Evolutionary conservation across 495 filamentous ascomycete genomes (phyloP), one percentile per base, ranked within the genome.

Genomic region (Tuber brumale): DNA sequence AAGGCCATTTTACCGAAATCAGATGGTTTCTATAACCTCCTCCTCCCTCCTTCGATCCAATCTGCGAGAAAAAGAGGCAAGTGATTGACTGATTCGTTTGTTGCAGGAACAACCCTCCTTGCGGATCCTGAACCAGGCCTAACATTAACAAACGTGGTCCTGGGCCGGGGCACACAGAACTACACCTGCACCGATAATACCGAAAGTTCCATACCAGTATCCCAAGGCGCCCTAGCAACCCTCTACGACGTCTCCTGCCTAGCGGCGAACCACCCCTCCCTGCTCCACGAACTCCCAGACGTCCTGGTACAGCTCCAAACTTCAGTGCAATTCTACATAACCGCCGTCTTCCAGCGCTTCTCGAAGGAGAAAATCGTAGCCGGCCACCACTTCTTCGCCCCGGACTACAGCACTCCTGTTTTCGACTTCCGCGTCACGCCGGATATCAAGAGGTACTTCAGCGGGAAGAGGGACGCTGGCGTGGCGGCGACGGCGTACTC

Each of bases 111-210:
- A 18, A 70, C 27, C 9, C 19, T 37, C 3, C 75, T 77, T 57
- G 43, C 70, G 31, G 66, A 18, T 31, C 80, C 74, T 35, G 75
- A 72, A 14, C 44, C 73, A 23, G 76, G 75, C 37, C 42, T 61
- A 21, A 61, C 5, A 9, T 76, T 76, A 44, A 76, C 70, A n/a
- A 75, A 76, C 21, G 91, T 97, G 44, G 93, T 90, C 80, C 86
- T 98, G 71, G 95, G 95, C 81, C 91, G 93, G 46, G 95, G 95
- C 51, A 94, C 91, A 18, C 89, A 97, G 86, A 97, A 97, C 87
- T 98, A 97, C 85, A 94, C 93, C 75, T 97, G 95, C 86, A 86
- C 88, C 48, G 82, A 87, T 45, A 85, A 85, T 73, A 87, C 89
- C 78, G 81, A 88, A 4, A 84, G 86, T 1, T 87, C 89, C 0